Percentiles rank a stretch among this genome's conserved stretches.
Evolutionary conservation across 345 rosid genomes (phyloP).

Genomic region (Aethionema arabicum): DNA sequence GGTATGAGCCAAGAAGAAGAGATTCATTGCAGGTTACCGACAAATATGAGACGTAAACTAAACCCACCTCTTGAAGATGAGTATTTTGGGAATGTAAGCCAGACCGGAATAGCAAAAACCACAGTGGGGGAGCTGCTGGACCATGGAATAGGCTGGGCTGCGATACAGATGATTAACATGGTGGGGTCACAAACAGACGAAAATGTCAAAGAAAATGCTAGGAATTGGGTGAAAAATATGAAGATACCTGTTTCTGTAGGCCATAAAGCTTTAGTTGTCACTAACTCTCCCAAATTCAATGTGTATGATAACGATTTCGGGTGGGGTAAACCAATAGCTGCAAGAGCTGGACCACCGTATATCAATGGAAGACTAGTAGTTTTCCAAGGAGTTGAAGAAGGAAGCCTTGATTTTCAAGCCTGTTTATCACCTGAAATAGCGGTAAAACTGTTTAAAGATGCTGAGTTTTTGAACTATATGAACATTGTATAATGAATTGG

Average conservation of each 20-base stretch:
- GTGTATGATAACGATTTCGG: conserved; percentile 25
- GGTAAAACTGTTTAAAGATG: conserved; percentile 13
- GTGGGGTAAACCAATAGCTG: conserved; percentile 20
- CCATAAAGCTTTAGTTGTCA: not conserved
- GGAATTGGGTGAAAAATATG: conserved; percentile 34
- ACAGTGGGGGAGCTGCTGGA: conserved; percentile 25
- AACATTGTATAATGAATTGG: conserved; percentile 13
- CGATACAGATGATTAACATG: conserved; percentile 1
- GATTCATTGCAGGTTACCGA: conserved; percentile 7
- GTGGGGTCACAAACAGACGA: conserved; percentile 27
- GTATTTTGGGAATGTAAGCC: conserved; percentile 27
- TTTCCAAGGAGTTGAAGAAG: conserved; percentile 33
- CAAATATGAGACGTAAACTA: conserved; percentile 28
- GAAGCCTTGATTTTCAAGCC: conserved; percentile 37
- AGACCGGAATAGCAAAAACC: not conserved
- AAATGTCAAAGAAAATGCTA: not conserved
- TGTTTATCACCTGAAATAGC: conserved; percentile 12
- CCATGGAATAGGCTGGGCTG: conserved; percentile 21
- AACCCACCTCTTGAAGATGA: conserved; percentile 14
- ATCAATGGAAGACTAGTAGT: conserved; percentile 31
- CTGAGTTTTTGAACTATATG: conserved; percentile 27
- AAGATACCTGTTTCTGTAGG: not conserved
- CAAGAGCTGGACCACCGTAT: not conserved
- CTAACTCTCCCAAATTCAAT: conserved; percentile 30
- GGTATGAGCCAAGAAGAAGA: conserved; percentile 21